These are phyloP conservation scores for Trypanosoma cruzi DNA, from an alignment of 208 protist genomes.

Conservation along the genomic window DNA sequence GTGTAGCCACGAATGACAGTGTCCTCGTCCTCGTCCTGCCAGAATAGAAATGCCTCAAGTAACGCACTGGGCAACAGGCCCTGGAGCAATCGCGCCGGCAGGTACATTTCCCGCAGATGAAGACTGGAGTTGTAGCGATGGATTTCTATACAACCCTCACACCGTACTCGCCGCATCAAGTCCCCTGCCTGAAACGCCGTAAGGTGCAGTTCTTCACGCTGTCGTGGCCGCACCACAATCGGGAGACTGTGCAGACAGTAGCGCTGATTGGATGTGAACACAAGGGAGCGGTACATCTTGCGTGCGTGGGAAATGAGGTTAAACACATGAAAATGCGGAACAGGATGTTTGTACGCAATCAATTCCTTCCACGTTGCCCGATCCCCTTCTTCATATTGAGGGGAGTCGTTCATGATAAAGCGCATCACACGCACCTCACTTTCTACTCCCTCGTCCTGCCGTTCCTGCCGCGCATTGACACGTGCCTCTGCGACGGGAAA, in stretches of 20 bases:
- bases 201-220: slow-evolving; percentile 35
- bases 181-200: slow-evolving; percentile 68
- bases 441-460: not conserved
- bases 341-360: slow-evolving; percentile 59
- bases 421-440: slow-evolving; percentile 38
- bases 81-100: slow-evolving; percentile 77
- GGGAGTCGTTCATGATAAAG: slow-evolving; percentile 63
- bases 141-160: slow-evolving; percentile 74
- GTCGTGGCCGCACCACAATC: slow-evolving; percentile 30
- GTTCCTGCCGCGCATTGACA: not conserved
- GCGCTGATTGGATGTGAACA: slow-evolving; percentile 74
- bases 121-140: slow-evolving; percentile 59
- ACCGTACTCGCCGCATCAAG: slow-evolving; percentile 50
- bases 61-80: slow-evolving; percentile 71
- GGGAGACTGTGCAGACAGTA: slow-evolving; percentile 74
- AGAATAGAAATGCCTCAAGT: slow-evolving; percentile 82
- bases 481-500: slow-evolving; percentile 43
- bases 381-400: slow-evolving; percentile 64
- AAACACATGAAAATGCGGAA: slow-evolving; percentile 57
- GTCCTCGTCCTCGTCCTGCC: slow-evolving; percentile 74
- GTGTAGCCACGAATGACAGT: slow-evolving; percentile 69
- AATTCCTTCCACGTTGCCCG: slow-evolving; percentile 85
- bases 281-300: slow-evolving; percentile 70
- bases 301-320: slow-evolving; percentile 83
- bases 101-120: slow-evolving; percentile 60